Percentiles rank a stretch among this genome's conserved stretches.
Conservation (phyloP, 768 basidiomycete genomes). For the Rubroboletus satanas region DNA sequence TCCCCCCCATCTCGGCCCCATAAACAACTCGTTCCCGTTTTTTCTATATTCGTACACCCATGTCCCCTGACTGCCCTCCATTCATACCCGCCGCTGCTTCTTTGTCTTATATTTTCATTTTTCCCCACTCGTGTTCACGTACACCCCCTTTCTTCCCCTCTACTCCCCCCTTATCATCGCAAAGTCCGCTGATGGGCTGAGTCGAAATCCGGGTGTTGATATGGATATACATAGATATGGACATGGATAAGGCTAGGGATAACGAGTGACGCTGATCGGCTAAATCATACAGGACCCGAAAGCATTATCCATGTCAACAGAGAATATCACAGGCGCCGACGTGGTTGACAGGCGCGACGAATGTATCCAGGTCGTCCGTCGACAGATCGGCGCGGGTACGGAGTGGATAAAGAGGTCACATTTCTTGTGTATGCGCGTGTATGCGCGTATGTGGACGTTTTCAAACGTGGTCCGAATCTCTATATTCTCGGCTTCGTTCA, state of each 20-base stretch:
- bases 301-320: constrained; percentile 40
- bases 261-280: neutral
- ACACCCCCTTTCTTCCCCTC: too few relatives aligned
- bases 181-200: constrained; percentile 12
- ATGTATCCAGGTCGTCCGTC: constrained; percentile 52
- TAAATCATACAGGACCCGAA: constrained; percentile 45
- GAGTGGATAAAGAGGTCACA: constrained; percentile 60
- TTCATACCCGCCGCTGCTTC: constrained; percentile 2
- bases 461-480: too few relatives aligned
- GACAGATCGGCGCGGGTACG: constrained; percentile 60
- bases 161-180: constrained; percentile 7
- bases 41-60: neutral
- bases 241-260: neutral
- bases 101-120: neutral
- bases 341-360: constrained; percentile 55
- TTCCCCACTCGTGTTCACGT: too few relatives aligned
- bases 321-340: constrained; percentile 55
- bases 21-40: too few relatives aligned
- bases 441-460: neutral
- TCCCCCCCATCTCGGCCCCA: neutral
- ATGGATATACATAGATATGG: neutral
- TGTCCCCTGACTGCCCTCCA: neutral
- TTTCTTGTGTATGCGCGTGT: constrained; percentile 3
- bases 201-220: neutral
- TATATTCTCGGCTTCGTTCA: too few relatives aligned